Evolutionary conservation across 306 rosid species (phyloP), one percentile per base, ranked within the genome.

Genomic region (Vigna radiata): DNA sequence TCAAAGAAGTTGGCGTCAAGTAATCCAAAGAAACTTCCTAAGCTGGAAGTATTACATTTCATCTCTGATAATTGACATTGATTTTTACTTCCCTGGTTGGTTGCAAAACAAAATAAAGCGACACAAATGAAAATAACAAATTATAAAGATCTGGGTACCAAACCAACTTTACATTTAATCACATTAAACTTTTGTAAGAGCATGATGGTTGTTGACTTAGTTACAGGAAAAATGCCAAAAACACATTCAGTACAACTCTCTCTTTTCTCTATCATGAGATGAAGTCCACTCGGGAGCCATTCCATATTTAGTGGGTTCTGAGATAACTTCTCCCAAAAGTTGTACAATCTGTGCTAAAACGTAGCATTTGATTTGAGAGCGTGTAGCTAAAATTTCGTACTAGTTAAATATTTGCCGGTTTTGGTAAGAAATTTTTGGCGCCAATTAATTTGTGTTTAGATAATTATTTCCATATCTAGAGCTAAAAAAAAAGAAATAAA

Each of bases 1-100:
- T 74, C 72, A 88, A 91, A 89, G 82, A 91, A 89, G 80, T 70
- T 81, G 79, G 91, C 91, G 83, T 89, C 96, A 71, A 91, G 80
- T 66, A 88, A 76, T 65, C 81, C 77, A 36, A 93, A 84, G 15
- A 73, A 84, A 73, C 81, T n/a, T 76, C 83, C 78, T 7, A 85
- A 75, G 72, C 89, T 68, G n/a, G 89, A 79, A 72, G 31, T 49
- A 31, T 58, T 16, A 67, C 53, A 61, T 29, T 44, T 78, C 63
- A 27, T 71, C 27, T 62, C 49, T 75, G 77, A 65, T 76, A 72
- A 23, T 27, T 71, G 77, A 71, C 68, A 15, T 17, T 81, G 80
- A 3, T 58, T 86, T 63, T 79, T 85, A 78, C 85, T 76, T 74
- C 79, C 95, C 97, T 91, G 79, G 36, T 77, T 77, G 67, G 82